phyloP scores from a whole-genome alignment of 2,329 filamentous ascomycete species.

The Diaporthe aspalathi region DNA sequence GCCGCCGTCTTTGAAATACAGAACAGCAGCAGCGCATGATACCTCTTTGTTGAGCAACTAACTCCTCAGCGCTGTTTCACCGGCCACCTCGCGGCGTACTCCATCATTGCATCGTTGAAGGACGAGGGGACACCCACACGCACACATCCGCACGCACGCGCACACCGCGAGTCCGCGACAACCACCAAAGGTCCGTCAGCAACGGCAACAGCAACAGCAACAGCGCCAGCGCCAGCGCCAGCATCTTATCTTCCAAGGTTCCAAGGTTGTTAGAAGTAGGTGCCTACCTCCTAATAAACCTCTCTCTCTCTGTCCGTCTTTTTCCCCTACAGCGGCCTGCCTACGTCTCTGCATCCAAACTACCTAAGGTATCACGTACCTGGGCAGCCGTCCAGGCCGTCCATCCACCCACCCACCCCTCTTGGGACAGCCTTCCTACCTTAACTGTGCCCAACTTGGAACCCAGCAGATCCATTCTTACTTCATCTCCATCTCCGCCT shows the following conservation, averaged over 20 bases:
- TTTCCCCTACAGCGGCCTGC: not conserved
- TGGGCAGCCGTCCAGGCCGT: not conserved
- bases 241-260: no score
- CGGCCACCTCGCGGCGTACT: slow-evolving; percentile 14
- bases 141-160: no score
- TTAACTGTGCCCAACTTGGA: slow-evolving; percentile 27
- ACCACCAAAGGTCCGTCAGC: not conserved
- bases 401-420: not conserved
- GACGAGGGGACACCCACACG: slow-evolving; percentile 4
- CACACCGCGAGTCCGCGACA: not conserved
- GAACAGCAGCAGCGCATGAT: not conserved
- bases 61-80: slow-evolving; percentile 22
- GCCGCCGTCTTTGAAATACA: not conserved
- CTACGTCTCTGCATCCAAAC: not conserved
- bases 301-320: not conserved
- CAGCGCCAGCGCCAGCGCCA: not conserved
- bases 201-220: no score
- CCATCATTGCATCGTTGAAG: slow-evolving; percentile 10
- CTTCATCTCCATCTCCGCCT: slow-evolving; percentile 26
- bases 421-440: slow-evolving; percentile 16
- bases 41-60: slow-evolving; percentile 19
- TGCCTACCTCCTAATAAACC: not conserved
- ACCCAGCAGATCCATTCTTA: slow-evolving; percentile 19
- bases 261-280: no score
- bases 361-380: no score